phyloP scores from a whole-genome alignment of 192 early-diverging fungal species.

The Coemansia sp. region DNA sequence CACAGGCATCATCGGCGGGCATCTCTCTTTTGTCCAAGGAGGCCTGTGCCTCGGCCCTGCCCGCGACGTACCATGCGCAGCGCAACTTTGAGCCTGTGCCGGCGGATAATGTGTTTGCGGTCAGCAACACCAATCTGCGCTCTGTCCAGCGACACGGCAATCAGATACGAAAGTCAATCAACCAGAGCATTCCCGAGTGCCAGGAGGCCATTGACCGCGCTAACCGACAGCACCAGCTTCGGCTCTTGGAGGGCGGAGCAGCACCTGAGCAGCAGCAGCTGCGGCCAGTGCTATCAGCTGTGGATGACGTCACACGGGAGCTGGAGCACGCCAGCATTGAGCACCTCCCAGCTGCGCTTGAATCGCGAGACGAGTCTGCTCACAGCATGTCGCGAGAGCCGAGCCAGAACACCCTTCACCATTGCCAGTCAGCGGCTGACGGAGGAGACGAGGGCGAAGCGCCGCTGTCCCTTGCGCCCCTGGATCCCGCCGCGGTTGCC shows the following conservation, averaged over 20 bases:
- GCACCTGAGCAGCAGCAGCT: not conserved
- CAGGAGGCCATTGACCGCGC: slow-evolving; percentile 4
- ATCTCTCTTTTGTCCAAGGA: slow-evolving; percentile 9
- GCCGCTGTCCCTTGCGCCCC: not conserved
- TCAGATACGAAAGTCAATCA: slow-evolving; percentile 29
- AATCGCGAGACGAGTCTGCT: slow-evolving; percentile 27
- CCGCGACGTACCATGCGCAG: slow-evolving; percentile 36
- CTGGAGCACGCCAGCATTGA: slow-evolving; percentile 4
- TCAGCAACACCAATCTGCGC: slow-evolving; percentile 44
- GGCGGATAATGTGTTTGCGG: slow-evolving; percentile 43
- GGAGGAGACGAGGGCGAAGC: not conserved
- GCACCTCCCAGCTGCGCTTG: slow-evolving; percentile 14
- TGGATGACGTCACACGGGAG: slow-evolving; percentile 19
- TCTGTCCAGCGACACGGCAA: slow-evolving; percentile 31
- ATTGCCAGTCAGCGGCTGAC: slow-evolving; percentile 26
- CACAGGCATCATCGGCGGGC: slow-evolving; percentile 22
- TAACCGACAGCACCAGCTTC: slow-evolving; percentile 10
- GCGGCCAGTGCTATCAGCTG: slow-evolving; percentile 11
- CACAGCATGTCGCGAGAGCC: slow-evolving; percentile 44
- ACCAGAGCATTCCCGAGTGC: slow-evolving; percentile 2
- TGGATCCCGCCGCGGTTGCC: slow-evolving; percentile 7
- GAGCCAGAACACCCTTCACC: slow-evolving; percentile 41
- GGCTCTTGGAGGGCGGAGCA: not conserved
- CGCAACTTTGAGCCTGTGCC: slow-evolving; percentile 46
- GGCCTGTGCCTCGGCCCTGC: not conserved